A percentile compares a stretch with the other conserved stretches of the same genome.
Evolutionary conservation across 2,329 filamentous ascomycete genomes (phyloP).

Genomic region (Chrysosphaeria jannelii): DNA sequence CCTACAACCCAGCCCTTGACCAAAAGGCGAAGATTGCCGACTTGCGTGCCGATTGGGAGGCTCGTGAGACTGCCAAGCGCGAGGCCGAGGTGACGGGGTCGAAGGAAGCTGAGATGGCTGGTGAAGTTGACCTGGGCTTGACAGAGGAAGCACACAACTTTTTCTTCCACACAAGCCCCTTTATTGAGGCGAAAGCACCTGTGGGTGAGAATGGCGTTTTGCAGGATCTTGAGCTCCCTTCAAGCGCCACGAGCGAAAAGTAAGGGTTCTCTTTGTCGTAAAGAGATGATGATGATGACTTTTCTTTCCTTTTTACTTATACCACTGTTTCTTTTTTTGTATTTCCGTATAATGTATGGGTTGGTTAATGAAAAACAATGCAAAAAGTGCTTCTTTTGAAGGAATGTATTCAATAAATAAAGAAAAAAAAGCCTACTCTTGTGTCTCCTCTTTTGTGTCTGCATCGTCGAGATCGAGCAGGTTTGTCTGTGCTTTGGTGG

Average conservation of each 20-base stretch:
- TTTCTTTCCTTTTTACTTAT: neutral
- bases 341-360: neutral
- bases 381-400: no score
- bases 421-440: no score
- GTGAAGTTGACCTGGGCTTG: slow-evolving; percentile 18
- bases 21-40: slow-evolving; percentile 63
- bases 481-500: no score
- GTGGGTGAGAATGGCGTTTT: no score
- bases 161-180: slow-evolving; percentile 14
- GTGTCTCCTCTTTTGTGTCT: no score
- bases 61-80: slow-evolving; percentile 15
- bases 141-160: slow-evolving; percentile 22
- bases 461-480: no score
- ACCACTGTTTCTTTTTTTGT: neutral
- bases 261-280: neutral
- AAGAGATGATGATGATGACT: neutral
- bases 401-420: no score
- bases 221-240: no score
- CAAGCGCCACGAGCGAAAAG: no score
- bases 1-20: slow-evolving; percentile 60
- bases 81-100: slow-evolving; percentile 17
- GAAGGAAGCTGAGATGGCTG: slow-evolving; percentile 8
- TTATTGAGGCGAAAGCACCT: no score
- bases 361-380: no score
- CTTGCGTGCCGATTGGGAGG: slow-evolving; percentile 35